Evolutionary conservation across 2,329 filamentous ascomycete genomes (phyloP).

Genomic region (Diaporthe sp.): DNA sequence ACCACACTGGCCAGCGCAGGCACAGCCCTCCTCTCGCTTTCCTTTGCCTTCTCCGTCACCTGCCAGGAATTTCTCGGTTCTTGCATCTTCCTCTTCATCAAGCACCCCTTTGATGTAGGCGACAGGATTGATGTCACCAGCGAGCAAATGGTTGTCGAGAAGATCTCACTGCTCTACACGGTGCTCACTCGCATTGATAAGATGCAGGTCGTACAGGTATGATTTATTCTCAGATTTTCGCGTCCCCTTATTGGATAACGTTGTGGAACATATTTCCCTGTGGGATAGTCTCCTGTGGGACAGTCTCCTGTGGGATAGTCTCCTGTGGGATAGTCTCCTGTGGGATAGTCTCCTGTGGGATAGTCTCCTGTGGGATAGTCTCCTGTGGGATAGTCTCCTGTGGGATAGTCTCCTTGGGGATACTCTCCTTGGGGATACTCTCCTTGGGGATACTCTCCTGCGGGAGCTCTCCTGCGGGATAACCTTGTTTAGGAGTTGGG

Average conservation of each 20-base stretch:
- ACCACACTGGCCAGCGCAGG: constrained; percentile 91
- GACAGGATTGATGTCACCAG: constrained; percentile 88
- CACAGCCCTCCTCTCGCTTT: constrained; percentile 93
- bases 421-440: no score
- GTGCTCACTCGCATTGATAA: constrained; percentile 88
- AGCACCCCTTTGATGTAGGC: constrained; percentile 96
- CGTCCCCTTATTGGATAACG: neutral
- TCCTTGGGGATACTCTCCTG: no score
- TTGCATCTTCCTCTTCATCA: constrained; percentile 98
- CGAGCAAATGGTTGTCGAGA: constrained; percentile 85
- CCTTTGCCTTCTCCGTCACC: constrained; percentile 94
- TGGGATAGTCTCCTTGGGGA: no score
- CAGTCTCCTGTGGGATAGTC: no score
- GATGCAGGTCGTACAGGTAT: constrained; percentile 78
- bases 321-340: no score
- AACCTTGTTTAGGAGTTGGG: no score
- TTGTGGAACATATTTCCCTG: neutral
- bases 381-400: no score
- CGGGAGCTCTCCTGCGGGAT: no score
- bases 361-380: no score
- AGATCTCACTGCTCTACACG: constrained; percentile 93
- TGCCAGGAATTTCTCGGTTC: constrained; percentile 97
- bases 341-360: no score
- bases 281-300: no score
- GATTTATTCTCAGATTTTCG: neutral